Base-by-base conservation (phyloP, 2,329 filamentous ascomycete genomes). In the Scytalidium lignicola region DNA sequence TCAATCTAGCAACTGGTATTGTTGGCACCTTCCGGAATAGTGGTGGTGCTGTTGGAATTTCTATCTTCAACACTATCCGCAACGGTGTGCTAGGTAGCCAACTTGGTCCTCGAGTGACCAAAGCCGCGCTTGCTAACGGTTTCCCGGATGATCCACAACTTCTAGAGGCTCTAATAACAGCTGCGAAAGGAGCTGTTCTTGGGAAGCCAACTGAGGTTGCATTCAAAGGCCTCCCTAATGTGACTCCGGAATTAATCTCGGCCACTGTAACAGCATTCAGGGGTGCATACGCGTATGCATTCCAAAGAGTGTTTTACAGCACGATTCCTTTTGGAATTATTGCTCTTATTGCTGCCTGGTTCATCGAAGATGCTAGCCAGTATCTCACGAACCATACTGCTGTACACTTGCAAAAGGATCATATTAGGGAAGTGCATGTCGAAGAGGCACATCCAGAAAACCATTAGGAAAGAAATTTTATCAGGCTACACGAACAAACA, bases 311-410 rank as follows among this genome's bases (percentile, higher is more conserved):
- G 3, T 43, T 43, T 18, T 21, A 15, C 19, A 23, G 19, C 22
- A 43, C 19, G 12, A 43, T 43, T 20, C 41, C 41, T 12, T 43
- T 43, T n/a, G 41, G 41, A 21, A n/a, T 43, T 5, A 43, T 43
- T 21, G 41, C 41, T 5, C 18, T 43, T 23, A 20, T 43, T 23
- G 41, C 41, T 6, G 41, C 41, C 3, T 43, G 9, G 6, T 43
- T 43, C 18, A 43, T 43, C 22, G 15, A 43, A n/a, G 41, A 43
- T 43, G 19, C 41, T 23, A 21, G 19, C 18, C 9, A 19, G 6
- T 43, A 43, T 23, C 41, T 43, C 41, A 43, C 41, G 10, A 43
- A 43, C 15, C 41, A 43, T n/a, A 43, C 22, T 18, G 41, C 41
- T 19, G 22, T 43, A 12, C 41, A 43, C 18, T 8, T 43, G 15